A percentile compares a stretch with the other conserved stretches of the same genome.
Conservation (phyloP, 139 green algal species). For the Chlorella sp. region DNA sequence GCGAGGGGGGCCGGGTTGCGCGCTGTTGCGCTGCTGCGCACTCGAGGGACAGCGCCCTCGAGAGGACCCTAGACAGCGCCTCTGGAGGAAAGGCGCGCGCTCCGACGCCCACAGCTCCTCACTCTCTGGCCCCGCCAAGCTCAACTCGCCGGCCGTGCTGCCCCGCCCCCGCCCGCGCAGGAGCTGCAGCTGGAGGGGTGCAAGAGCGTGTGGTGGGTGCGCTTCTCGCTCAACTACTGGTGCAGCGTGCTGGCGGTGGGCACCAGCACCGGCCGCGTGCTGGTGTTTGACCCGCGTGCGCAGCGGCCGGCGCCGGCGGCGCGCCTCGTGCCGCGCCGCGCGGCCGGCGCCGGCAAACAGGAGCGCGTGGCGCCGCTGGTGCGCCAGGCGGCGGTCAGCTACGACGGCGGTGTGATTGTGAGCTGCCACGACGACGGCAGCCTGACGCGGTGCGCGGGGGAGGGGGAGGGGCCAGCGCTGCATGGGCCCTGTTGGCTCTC, state of each 20-base stretch:
- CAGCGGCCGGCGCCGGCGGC: not conserved
- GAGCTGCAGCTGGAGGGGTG: slow-evolving; percentile 53
- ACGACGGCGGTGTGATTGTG: slow-evolving; percentile 59
- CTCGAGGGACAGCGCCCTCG: not conserved
- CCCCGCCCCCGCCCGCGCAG: slow-evolving; percentile 22
- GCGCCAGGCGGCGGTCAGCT: slow-evolving; percentile 71
- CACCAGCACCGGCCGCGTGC: slow-evolving; percentile 48
- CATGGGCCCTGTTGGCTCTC: too few relatives aligned
- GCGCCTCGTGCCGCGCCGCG: slow-evolving; percentile 11
- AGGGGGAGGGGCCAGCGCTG: not conserved
- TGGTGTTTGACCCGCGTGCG: slow-evolving; percentile 46
- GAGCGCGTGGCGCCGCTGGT: slow-evolving; percentile 46
- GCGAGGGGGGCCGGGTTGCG: not conserved
- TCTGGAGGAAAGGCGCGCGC: too few relatives aligned
- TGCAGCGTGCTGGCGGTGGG: slow-evolving; percentile 60
- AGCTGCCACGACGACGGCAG: slow-evolving; percentile 62
- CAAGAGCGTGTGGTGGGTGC: slow-evolving; percentile 71
- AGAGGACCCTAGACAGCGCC: too few relatives aligned
- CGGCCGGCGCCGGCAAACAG: not conserved
- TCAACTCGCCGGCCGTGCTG: too few relatives aligned
- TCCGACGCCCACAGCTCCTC: too few relatives aligned
- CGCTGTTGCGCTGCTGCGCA: not conserved
- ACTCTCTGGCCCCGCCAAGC: too few relatives aligned
- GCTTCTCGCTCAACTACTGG: slow-evolving; percentile 60
- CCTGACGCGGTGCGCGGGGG: slow-evolving; percentile 56